Conservation (phyloP, 768 basidiomycete genomes). For the Daedaleopsis sinensis region DNA sequence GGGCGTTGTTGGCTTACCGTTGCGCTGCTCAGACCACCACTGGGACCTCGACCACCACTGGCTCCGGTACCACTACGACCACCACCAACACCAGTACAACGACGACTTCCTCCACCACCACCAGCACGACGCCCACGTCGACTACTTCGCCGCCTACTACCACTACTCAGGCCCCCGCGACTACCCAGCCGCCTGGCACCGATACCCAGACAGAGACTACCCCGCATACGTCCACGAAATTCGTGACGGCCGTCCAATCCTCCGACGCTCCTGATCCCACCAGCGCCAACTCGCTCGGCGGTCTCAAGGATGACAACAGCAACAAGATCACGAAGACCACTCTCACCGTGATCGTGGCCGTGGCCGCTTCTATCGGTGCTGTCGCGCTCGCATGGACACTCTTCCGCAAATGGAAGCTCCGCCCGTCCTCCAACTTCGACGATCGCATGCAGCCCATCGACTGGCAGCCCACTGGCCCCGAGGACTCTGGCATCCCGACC, state of each 20-base stretch:
- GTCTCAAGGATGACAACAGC: conserved; percentile 26
- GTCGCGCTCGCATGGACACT: conserved; percentile 82
- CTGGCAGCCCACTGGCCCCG: conserved; percentile 72
- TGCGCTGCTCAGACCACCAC: neutral
- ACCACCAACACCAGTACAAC: neutral
- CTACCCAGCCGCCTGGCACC: neutral
- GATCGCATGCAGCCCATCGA: conserved; percentile 86
- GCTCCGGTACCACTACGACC: neutral
- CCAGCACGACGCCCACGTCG: conserved; percentile 7
- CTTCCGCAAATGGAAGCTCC: conserved; percentile 92
- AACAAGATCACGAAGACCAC: conserved; percentile 48
- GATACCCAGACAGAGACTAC: conserved; percentile 19
- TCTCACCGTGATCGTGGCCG: conserved; percentile 65
- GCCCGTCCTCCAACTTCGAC: conserved; percentile 78
- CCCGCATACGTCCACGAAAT: conserved; percentile 11
- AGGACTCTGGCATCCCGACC: conserved; percentile 48
- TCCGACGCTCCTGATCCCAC: conserved; percentile 34
- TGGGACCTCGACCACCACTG: conserved; percentile 7
- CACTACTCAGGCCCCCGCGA: neutral
- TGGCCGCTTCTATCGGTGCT: conserved; percentile 70
- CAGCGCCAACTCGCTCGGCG: conserved; percentile 11
- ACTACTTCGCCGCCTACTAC: conserved; percentile 8
- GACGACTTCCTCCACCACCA: conserved; percentile 18
- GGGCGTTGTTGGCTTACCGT: neutral
- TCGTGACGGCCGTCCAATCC: conserved; percentile 14